phyloP scores from a whole-genome alignment of 345 rosid species.

The Aegle marmelos region DNA sequence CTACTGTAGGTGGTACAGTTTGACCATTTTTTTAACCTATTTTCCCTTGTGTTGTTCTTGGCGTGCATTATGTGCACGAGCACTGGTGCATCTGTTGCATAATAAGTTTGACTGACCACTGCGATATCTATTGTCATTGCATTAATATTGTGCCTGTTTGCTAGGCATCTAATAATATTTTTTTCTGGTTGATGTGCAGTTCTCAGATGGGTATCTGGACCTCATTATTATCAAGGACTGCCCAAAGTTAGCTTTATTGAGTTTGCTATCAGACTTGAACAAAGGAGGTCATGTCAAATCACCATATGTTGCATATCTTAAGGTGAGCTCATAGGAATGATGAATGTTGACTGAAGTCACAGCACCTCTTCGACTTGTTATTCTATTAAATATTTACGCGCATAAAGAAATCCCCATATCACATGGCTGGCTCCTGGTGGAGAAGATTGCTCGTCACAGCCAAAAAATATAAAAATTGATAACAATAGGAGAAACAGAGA shows the following conservation, averaged over 20 bases:
- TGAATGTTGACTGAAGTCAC: background rate
- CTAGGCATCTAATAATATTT: background rate
- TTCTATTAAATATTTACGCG: background rate
- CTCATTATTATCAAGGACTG: slow-evolving; percentile 59
- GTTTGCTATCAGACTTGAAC: slow-evolving; percentile 53
- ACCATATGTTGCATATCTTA: slow-evolving; percentile 59
- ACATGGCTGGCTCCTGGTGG: background rate
- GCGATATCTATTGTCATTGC: background rate
- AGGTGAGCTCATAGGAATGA: slow-evolving; percentile 39
- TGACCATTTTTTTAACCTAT: background rate
- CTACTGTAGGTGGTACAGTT: background rate
- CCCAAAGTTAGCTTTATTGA: slow-evolving; percentile 62
- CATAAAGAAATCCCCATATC: background rate
- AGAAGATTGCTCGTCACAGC: background rate
- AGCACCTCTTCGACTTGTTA: background rate
- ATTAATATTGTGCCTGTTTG: background rate
- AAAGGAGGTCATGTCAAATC: slow-evolving; percentile 77
- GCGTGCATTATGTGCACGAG: background rate
- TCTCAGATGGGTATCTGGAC: slow-evolving; percentile 90
- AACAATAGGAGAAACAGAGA: background rate
- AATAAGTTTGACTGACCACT: background rate
- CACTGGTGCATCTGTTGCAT: background rate
- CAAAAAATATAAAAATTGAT: background rate
- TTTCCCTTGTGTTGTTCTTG: background rate
- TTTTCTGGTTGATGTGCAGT: slow-evolving; percentile 41